phyloP scores from a whole-genome alignment of 2,329 filamentous ascomycete genomes.

The Colletotrichum chlorophyti region DNA sequence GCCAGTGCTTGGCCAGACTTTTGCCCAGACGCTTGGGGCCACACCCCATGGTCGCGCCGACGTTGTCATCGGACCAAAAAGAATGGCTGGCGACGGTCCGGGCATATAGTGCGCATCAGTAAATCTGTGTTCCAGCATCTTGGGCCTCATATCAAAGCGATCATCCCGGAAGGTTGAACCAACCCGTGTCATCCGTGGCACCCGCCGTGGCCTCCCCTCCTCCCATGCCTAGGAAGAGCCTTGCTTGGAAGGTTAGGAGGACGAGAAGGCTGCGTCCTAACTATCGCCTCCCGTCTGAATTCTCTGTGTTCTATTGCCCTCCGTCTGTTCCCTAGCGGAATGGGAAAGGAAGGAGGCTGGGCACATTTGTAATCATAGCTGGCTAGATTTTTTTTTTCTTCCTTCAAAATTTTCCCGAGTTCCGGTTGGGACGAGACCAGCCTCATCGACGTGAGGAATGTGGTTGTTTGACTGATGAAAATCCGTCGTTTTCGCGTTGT shows the following conservation, averaged over 20 bases:
- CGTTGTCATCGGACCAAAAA: constrained; percentile 17
- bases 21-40: constrained; percentile 9
- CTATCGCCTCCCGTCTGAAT: constrained; percentile 12
- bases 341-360: too few species aligned
- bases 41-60: neutral
- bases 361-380: too few species aligned
- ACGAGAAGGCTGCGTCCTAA: constrained; percentile 10
- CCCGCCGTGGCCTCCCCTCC: neutral
- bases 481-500: neutral
- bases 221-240: constrained; percentile 1
- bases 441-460: constrained; percentile 4
- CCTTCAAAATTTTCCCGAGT: neutral
- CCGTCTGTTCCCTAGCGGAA: constrained; percentile 14
- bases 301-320: too few species aligned
- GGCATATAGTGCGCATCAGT: constrained; percentile 15
- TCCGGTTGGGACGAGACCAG: constrained; percentile 15
- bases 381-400: too few species aligned
- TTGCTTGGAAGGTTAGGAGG: neutral
- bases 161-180: constrained; percentile 21
- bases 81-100: constrained; percentile 11
- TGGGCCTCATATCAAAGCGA: constrained; percentile 17
- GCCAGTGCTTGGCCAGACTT: constrained; percentile 3
- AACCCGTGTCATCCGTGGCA: constrained; percentile 7
- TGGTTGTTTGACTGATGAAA: neutral
- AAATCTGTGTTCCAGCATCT: constrained; percentile 11